Base-by-base conservation (phyloP, 176 grass and related monocot genomes). In the Olyra latifolia region DNA sequence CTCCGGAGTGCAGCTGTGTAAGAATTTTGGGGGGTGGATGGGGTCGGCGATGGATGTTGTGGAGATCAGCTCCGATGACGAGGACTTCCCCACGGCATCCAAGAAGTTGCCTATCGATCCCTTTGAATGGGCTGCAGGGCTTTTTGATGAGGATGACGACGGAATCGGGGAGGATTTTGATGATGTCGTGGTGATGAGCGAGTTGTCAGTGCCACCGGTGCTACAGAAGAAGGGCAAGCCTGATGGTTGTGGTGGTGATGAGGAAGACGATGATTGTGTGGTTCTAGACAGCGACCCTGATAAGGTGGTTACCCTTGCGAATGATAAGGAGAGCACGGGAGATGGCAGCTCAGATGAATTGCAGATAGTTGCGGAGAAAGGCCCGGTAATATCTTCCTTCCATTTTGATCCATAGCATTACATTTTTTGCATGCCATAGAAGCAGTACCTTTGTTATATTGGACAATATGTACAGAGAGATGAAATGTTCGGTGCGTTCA, bases 41-140 rank as follows among this genome's bases (percentile, higher is more conserved):
- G 84, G 70, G 17, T 70, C 75, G 17, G 80, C 24, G 42, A 47
- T 48, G 25, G 82, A 54, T 77, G 27, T 91, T 47, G 91, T 99
- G 63, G 97, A 99, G 1, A 90, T 99, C 65, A 96, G 97, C 86
- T 99, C 97, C n/a, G 97, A 95, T 17, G 97, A 99, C 48, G 97
- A 99, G 19, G 88, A 93, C 27, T 8, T 45, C 42, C 35, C 50
- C 22, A 11, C 60, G 13, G 65, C 14, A 3, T 62, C 11, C 7
- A 58, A 15, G 28, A 80, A 76, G 25, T 1, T n/a, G 49, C 22
- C 62, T 22, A 39, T 60, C 12, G 85, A 83, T 9, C 16, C 76
- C 20, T 19, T 84, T 25, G 62, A 17, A 10, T 93, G 82, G 93
- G 8, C 74, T 29, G 65, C 68, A 4, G 78, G 67, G 25, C 41